Evolutionary conservation across 1,284 basidiomycete genomes (phyloP), one percentile per base, ranked within the genome.

Genomic region (Prillingera fragicola): DNA sequence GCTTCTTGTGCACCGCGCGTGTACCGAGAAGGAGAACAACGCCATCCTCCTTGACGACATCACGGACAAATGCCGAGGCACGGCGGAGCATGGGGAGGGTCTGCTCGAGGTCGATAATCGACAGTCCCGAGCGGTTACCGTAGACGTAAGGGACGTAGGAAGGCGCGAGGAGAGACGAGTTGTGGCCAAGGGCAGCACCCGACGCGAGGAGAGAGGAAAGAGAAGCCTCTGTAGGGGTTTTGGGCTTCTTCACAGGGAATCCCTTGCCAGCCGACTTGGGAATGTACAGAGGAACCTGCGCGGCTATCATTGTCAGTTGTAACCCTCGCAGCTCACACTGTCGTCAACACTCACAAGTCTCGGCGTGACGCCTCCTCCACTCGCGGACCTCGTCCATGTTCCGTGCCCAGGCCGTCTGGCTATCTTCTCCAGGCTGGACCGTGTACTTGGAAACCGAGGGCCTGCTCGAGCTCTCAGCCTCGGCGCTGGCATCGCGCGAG

Each of bases 111-210:
- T 99, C 91, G 67, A 99, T 97, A 67, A 97, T 80, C 39, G 88
- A 88, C 50, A 96, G 80, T 13, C 85, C 88, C 26, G 89, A 81
- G 42, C 95, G 86, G 19, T 81, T 82, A 49, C 94, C 95, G 67
- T 97, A 97, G 33, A 94, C 83, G 66, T 89, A 92, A n/a, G 92
- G 88, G 56, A 85, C 78, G 65, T 88, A 92, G 55, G 89, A 83
- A 15, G 87, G 83, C 67, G 87, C 83, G 75, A 94, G 84, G 52
- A 87, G 80, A 2, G 82, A 78, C 38, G 80, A 79, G 21, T 84
- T 78, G 67, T 98, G 94, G 4, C 95, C 95, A 33, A 98, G 81
- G 64, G 97, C 94, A 10, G 95, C 91, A 24, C 90, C 90, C 7
- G 91, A 78, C 1, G 95, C 91, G 32, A 97, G 75, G 46, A 99